Base-by-base conservation (phyloP, 148 eudicot genomes). In the Amaranthus palmeri region DNA sequence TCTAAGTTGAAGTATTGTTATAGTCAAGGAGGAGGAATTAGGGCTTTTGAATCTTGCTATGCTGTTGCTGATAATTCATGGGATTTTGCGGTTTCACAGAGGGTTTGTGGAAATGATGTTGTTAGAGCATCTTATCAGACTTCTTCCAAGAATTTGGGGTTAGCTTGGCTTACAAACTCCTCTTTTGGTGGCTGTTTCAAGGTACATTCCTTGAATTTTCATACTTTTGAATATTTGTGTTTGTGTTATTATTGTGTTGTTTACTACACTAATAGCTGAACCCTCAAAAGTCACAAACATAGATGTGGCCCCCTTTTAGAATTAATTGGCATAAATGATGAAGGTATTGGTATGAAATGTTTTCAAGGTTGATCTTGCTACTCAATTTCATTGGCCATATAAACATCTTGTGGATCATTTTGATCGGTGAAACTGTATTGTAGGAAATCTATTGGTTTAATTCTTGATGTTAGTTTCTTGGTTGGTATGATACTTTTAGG, bases 71-170 rank as follows among this genome's bases (percentile, higher is more conserved):
- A 75, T 58, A 86, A 88, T 71, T 67, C 83, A 3, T 88, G 90
- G 90, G 82, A 85, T 69, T 76, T 88, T 42, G 78, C 80, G 3
- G 79, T 86, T 63, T 83, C 81, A 1, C 86, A 74, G 65, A 80
- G 74, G 80, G 14, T 88, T 14, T 53, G 14, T 45, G 90, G 66
- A 4, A 81, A 75, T 74, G 81, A 80, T 79, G 70, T 81, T 57
- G 18, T 88, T 9, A 83, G 77, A 78, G 90, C 86, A 72, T 78
- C 88, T 1, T 88, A 85, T 76, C 83, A 83, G 73, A 79, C 84
- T 10, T 81, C 79, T 2, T 80, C 72, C 25, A 79, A 64, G 70
- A 71, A 78, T 66, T 49, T 76, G 71, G 91, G 76, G 75, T 77
- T 79, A 69, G 85, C 79, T 59, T 90, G 79, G 93, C 82, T 75